Evolutionary conservation across 768 basidiomycete genomes (phyloP).

Genomic region (Leucosporidium scottii): DNA sequence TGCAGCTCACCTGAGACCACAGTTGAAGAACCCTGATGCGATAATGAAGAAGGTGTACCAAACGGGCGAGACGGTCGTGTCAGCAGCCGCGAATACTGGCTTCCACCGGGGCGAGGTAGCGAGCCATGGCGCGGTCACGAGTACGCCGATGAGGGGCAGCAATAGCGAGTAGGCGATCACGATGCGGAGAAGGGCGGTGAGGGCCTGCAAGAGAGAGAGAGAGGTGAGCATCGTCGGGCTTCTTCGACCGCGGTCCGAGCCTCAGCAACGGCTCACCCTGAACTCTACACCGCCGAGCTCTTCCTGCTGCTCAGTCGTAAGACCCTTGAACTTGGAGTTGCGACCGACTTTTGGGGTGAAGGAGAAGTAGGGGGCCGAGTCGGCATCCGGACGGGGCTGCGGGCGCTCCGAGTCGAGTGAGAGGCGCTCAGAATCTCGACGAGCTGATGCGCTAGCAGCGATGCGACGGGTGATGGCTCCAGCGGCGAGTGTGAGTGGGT

Average conservation of each 20-base stretch:
- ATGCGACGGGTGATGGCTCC: constrained; percentile 54
- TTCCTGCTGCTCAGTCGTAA: constrained; percentile 78
- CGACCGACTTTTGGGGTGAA: constrained; percentile 57
- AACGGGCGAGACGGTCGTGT: constrained; percentile 45
- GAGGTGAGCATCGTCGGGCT: neutral
- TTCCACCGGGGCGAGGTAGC: constrained; percentile 40
- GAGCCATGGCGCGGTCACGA: constrained; percentile 75
- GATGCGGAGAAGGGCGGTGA: constrained; percentile 22
- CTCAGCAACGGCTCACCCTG: neutral
- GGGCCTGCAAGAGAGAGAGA: constrained; percentile 3
- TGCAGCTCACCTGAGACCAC: neutral
- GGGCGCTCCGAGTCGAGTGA: constrained; percentile 55
- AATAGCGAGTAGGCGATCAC: constrained; percentile 57
- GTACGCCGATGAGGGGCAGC: constrained; percentile 59
- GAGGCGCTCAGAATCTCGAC: too few relatives aligned
- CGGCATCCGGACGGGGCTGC: constrained; percentile 58
- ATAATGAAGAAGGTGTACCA: constrained; percentile 84
- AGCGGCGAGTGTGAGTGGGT: constrained; percentile 44
- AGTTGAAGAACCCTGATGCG: constrained; percentile 60
- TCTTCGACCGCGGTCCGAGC: too few relatives aligned
- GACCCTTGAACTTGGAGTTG: constrained; percentile 44
- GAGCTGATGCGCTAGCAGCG: constrained; percentile 48
- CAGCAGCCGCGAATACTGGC: constrained; percentile 22
- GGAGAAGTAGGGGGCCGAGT: constrained; percentile 66
- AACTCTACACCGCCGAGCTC: constrained; percentile 88